Evolutionary conservation across 352 stramenopile species (phyloP), one percentile per base, ranked within the genome.

Genomic region (Pythium phragmitis): DNA sequence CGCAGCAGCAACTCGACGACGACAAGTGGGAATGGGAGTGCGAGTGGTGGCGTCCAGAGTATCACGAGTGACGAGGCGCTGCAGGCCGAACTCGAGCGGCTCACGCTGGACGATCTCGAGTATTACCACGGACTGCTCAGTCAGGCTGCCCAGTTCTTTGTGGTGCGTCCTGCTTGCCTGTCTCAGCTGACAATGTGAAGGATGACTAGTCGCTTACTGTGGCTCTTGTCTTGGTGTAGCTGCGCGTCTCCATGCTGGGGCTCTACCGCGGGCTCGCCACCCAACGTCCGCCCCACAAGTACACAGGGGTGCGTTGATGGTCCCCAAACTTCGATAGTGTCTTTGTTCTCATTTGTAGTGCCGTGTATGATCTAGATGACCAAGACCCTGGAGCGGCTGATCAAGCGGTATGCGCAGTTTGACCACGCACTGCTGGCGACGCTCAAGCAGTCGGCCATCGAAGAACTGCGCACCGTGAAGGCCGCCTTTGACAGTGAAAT

Each of bases 41-140:
- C 34, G 34, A 39, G 21, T n/a, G 53, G 26, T 19, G 49, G 50
- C 1, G 56, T 65, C 41, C 39, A 57, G 7, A 57, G 53, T 39
- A 47, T 56, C 41, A 59, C 49, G 19, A 74, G 54, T 45, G 54
- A 62, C 21, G 57, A 64, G 39, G 53, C 42, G 5, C 33, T 70
- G 7, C 21, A 66, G 37, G 65, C 56, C 8, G 65, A 72, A 39
- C 63, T 72, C 14, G 60, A 69, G 7, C 65, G 54, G n/a, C 57
- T 69, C 30, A 71, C 63, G 19, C 28, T 52, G 3, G 82, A 81
- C 12, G 81, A 92, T 41, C 75, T 92, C 67, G 74, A 77, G 48
- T 92, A 91, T 64, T 94, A 92, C 52, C 70, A 79, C 21, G 79
- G 87, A 53, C 67, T 94, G 39, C 75, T 94, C 1, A 76, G 87